Base-by-base conservation (phyloP, 805 yeast species). In the Cyberlindnera japonica region DNA sequence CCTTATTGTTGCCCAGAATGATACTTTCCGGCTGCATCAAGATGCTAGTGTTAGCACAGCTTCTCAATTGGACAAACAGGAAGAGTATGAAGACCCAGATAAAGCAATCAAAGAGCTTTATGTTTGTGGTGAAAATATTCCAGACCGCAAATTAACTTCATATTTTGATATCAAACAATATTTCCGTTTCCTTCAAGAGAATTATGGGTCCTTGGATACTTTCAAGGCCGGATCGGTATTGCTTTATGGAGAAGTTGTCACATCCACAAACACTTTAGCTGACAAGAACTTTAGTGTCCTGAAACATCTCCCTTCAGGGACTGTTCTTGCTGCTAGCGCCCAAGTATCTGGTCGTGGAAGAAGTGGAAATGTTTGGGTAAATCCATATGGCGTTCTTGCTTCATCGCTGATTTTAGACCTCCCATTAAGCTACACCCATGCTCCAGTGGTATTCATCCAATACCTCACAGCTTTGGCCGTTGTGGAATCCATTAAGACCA, bases 311-410 rank as follows among this genome's bases (percentile, higher is more conserved):
- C 96, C 96, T 1, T 70, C 79, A 20, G 96, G 96, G 0, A 51
- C 65, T 14, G 73, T 80, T 10, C 68, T 79, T 1, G 61, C 81
- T 10, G 96, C 95, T 1, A 81, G 90, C 2, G 76, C 83, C 3
- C 99, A 93, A 61, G 81, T 87, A 1, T 75, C 88, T 0, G 99
- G 99, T 1, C 71, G 91, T 35, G 99, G 99, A 3, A 76, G 99
- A 41, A 95, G 97, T 13, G 95, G 93, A 1, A 93, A 93, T 50
- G 81, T 79, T 2, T 93, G 99, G 99, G 82, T 93, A 18, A 90
- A 87, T 50, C 99, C 99, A 3, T 72, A 75, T 18, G 99, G 99
- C 10, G 95, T 89, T 1, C 64, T 88, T 61, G 95, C 98, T 0
- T 75, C 80, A 6, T 87, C 96, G 0, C 73, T 79, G 2, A 75